Base-by-base conservation (phyloP, 441 rosid genomes). In the Breynia disticha region DNA sequence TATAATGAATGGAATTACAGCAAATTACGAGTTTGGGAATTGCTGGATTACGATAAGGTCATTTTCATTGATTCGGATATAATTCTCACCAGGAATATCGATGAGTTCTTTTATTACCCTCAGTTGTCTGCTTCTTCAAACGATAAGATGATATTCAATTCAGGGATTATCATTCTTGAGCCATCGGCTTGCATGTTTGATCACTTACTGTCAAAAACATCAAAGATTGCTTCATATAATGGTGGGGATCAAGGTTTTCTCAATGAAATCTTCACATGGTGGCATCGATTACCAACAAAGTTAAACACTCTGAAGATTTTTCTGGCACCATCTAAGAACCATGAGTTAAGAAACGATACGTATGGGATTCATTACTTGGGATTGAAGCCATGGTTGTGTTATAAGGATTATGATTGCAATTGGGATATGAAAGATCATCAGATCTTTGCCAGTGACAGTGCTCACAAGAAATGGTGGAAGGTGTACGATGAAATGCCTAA, bases 211-310 rank as follows among this genome's bases (percentile, higher is more conserved):
- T 9, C 16, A 1, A 80, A 80, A 42, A 69, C 66, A 4, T 52
- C 50, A 12, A 58, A 57, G 48, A 39, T 83, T 14, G 65, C 43
- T 19, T 80, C 95, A 0, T 85, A 80, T 50, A 90, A 87, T 2
- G 96, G 90, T 0, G 96, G 96, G 0, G 96, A 87, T 63, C 97
- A 90, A 53, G 97, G 96, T 0, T 87, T 84, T 46, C 72, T 87
- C 1, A 87, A 90, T 19, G 96, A 90, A 60, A 55, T 64, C 4
- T 90, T 90, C 24, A 78, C 87, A 1, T 84, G 95, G 96, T 87
- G 96, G 95, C 97, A 90, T 49, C 57, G 97, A 58, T n/a, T 80
- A 66, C 82, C 97, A 0, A 15, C 49, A 1, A 76, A 50, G 28
- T 54, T 79, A 9, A 90, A 90, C 51, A 49, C 57, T 24, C 61